Base-by-base conservation (phyloP, 1,284 basidiomycete genomes). In the Puccinia triticina region DNA sequence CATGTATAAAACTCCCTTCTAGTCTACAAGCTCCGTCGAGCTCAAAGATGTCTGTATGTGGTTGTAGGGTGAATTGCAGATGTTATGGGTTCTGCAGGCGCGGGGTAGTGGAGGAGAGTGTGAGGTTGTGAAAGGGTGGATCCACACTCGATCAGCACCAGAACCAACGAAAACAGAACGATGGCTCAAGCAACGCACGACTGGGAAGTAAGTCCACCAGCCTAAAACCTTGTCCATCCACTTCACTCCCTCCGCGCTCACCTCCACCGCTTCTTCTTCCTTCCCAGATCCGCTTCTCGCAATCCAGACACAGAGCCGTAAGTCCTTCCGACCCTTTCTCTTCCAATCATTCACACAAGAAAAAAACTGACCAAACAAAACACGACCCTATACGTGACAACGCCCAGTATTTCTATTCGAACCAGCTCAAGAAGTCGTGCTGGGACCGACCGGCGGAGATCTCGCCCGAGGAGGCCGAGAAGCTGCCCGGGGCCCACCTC, bases 381-480 rank as follows among this genome's bases (percentile, higher is more conserved):
- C n/a, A 16, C n/a, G 8, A 37, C 40, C 26, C 12, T 21, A 12
- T 16, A 69, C n/a, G 4, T 69, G 34, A 40, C 16, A 40, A 10
- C 32, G 10, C 5, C 2, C 16, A 78, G 76, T 99, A 99, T 90
- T 99, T 93, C 89, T 96, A 92, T 91, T 93, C 98, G 87, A 85
- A 88, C 29, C 86, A 89, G 34, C 92, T 92, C 40, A 89, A 90
- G 79, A 87, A 91, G 84, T 98, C 96, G 2, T 89, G 88, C 80
- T 99, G 97, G 97, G 93, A 95, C 8, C 85, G 90, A 0, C 97
- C 96, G 1, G 74, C 89, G 0, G 92, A 88, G 1, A 87, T 98
- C 71, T 89, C 91, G 12, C 83, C 85, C 26, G 85, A 85, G 59
- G 83, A 85, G 34, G 84, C 86, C 32, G 83, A 83, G 50, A 79